A percentile compares a stretch with the other conserved stretches of the same genome.
phyloP scores from a whole-genome alignment of 495 filamentous ascomycete species.

The Hypoxylon trugodes region DNA sequence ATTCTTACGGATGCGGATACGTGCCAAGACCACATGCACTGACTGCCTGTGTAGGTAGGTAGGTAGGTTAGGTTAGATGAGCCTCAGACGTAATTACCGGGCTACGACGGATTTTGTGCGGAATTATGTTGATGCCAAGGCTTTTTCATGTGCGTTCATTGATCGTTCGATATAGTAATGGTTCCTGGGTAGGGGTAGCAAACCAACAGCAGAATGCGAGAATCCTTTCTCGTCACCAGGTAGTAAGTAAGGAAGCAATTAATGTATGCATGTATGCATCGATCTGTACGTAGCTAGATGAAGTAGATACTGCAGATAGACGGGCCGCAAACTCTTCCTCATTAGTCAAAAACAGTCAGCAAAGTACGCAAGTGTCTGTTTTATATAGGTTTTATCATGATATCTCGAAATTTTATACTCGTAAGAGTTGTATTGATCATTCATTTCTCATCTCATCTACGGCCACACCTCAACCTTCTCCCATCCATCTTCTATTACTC shows the following conservation, averaged over 20 bases:
- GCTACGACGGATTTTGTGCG: constrained; percentile 1
- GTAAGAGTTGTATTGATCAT: background rate
- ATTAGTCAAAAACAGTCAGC: background rate
- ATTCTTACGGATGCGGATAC: background rate
- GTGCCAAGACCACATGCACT: background rate
- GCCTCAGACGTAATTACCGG: constrained; percentile 23
- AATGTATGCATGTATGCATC: too few species aligned
- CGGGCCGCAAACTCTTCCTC: background rate
- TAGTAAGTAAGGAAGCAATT: too few species aligned
- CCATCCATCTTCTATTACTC: constrained; percentile 67
- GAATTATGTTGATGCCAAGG: constrained; percentile 17
- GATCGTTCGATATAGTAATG: too few species aligned
- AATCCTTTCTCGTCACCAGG: background rate
- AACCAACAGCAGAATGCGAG: background rate
- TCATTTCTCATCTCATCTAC: constrained; percentile 38
- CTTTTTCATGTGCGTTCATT: too few species aligned
- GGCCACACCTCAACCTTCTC: constrained; percentile 85
- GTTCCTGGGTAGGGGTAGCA: constrained; percentile 1
- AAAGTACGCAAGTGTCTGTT: background rate
- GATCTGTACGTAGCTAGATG: too few species aligned
- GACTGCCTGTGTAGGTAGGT: too few species aligned
- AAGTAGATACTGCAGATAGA: too few species aligned
- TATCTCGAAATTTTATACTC: background rate
- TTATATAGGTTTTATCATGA: background rate
- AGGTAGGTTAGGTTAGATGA: constrained; percentile 17